Evolutionary conservation across 2,329 filamentous ascomycete species (phyloP).

Genomic region (Sclerotinia spermophila): DNA sequence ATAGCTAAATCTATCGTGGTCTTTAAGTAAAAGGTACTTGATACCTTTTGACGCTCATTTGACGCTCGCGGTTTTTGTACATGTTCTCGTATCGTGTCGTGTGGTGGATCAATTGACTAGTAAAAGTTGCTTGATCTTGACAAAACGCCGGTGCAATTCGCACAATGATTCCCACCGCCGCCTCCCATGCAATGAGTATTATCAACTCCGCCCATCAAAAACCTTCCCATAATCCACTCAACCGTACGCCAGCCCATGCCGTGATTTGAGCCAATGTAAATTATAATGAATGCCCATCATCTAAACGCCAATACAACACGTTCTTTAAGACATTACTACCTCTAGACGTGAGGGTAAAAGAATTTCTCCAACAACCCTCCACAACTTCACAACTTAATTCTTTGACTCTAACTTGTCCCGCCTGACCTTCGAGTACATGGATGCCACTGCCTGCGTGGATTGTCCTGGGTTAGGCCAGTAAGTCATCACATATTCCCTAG

Average conservation of each 20-base stretch:
- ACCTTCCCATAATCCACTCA: not conserved
- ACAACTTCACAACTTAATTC: constrained; percentile 2
- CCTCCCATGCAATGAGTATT: constrained; percentile 11
- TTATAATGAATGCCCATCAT: not conserved
- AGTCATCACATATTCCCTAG: constrained; percentile 36
- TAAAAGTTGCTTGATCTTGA: not conserved
- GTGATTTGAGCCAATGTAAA: constrained; percentile 12
- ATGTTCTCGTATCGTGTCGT: constrained; percentile 8
- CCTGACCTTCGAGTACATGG: constrained; percentile 35
- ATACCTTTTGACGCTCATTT: not conserved
- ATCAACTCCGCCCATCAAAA: constrained; percentile 6
- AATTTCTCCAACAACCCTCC: not conserved
- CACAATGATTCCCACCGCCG: not conserved
- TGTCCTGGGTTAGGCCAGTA: constrained; percentile 35
- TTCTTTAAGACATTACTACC: constrained; percentile 9
- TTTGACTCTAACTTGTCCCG: constrained; percentile 17
- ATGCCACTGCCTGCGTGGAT: constrained; percentile 28
- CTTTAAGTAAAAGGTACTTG: not conserved
- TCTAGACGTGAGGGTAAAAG: not conserved
- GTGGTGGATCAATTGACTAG: constrained; percentile 2
- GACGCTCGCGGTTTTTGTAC: not conserved
- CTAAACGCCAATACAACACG: constrained; percentile 12
- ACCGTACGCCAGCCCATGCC: constrained; percentile 11
- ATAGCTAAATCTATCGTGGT: not conserved
- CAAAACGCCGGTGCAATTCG: constrained; percentile 13